These are phyloP conservation scores for Theobroma cacao DNA, from an alignment of 345 rosid genomes.

Conservation along the genomic window DNA sequence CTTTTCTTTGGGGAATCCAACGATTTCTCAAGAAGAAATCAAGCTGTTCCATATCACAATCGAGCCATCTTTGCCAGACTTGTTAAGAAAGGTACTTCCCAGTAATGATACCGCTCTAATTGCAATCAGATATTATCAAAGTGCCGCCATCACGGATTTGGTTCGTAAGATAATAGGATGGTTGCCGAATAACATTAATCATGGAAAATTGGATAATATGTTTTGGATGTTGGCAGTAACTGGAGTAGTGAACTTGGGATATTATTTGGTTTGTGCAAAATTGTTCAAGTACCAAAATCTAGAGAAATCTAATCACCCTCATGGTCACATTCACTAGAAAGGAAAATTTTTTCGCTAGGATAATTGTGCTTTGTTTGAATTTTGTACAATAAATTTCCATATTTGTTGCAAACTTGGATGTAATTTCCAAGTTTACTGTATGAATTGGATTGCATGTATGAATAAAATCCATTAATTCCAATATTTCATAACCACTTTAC, in stretches of 20 bases:
- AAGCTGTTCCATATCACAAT: constrained; percentile 6
- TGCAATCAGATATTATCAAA: constrained; percentile 3
- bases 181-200: constrained; percentile 14
- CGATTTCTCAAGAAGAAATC: background rate
- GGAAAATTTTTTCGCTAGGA: background rate
- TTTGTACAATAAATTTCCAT: too few relatives aligned
- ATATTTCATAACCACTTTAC: too few relatives aligned
- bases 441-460: too few relatives aligned
- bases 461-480: too few relatives aligned
- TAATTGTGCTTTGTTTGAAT: background rate
- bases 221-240: constrained; percentile 12
- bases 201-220: constrained; percentile 24
- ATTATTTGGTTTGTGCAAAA: constrained; percentile 9
- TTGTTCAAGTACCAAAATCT: background rate
- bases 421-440: too few relatives aligned
- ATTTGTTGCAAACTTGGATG: too few relatives aligned
- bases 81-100: constrained; percentile 5
- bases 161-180: constrained; percentile 1
- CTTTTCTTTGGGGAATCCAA: background rate
- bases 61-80: background rate
- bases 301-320: background rate
- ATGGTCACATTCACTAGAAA: background rate
- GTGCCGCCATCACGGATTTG: background rate
- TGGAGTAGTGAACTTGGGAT: constrained; percentile 13
- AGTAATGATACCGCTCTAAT: constrained; percentile 5